Evolutionary conservation across 305 asterid species (phyloP).

Genomic region (Fraxinus xanthoxyloides): DNA sequence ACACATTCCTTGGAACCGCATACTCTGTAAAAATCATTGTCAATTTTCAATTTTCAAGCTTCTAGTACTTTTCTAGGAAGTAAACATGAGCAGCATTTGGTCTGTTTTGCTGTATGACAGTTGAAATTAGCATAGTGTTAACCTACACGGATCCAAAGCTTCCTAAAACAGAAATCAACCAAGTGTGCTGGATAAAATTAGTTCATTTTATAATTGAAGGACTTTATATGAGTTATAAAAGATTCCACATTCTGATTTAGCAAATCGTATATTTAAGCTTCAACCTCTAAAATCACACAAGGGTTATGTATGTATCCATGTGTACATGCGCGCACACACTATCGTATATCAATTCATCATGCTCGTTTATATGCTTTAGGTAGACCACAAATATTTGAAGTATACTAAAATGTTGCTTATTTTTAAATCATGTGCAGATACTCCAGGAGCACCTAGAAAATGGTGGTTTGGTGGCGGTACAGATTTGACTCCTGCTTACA

Average conservation of each 20-base stretch:
- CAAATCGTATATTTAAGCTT: neutral
- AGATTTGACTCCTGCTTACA: constrained; percentile 94
- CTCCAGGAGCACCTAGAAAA: constrained; percentile 90
- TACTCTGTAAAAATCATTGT: neutral
- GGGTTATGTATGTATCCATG: neutral
- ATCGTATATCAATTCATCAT: neutral
- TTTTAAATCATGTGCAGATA: constrained; percentile 47
- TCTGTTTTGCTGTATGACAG: neutral
- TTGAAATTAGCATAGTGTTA: neutral
- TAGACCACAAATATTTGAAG: constrained; percentile 6
- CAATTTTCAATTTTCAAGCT: neutral
- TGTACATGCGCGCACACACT: neutral
- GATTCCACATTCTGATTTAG: neutral
- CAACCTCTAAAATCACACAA: neutral
- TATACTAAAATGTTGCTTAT: constrained; percentile 23
- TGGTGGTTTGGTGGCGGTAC: constrained; percentile 99
- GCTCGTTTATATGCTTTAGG: constrained; percentile 14
- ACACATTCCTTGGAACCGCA: neutral
- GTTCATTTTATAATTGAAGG: neutral
- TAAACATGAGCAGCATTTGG: neutral
- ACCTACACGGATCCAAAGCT: neutral
- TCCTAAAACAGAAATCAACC: neutral
- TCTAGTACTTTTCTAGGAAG: neutral
- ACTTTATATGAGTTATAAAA: neutral
- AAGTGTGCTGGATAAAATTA: neutral